phyloP scores from a whole-genome alignment of 2,329 filamentous ascomycete species.

The Drechslerella stenobrocha region DNA sequence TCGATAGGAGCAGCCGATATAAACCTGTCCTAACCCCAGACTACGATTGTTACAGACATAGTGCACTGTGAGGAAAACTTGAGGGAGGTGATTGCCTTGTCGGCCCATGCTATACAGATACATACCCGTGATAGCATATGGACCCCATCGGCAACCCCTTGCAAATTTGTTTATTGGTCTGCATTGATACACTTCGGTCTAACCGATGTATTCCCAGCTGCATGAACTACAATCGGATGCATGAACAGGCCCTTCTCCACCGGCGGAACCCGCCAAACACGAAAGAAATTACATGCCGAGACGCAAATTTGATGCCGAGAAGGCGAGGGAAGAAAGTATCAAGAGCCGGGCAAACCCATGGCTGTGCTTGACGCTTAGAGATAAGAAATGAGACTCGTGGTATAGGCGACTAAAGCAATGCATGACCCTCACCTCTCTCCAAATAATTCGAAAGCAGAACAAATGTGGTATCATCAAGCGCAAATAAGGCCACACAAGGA shows the following conservation, averaged over 20 bases:
- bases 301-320: neutral
- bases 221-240: neutral
- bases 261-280: neutral
- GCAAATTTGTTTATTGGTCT: neutral
- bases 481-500: conserved; percentile 6
- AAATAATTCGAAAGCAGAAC: conserved; percentile 11
- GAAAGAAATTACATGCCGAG: too few species aligned
- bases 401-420: conserved; percentile 19
- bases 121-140: too few species aligned
- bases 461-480: conserved; percentile 10
- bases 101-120: too few species aligned
- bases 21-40: too few species aligned
- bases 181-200: neutral
- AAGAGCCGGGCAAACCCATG: conserved; percentile 2
- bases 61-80: too few species aligned
- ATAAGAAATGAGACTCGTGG: conserved; percentile 6
- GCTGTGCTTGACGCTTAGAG: conserved; percentile 1
- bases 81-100: too few species aligned
- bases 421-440: conserved; percentile 14
- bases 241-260: neutral
- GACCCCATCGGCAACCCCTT: neutral
- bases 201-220: neutral
- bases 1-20: too few species aligned
- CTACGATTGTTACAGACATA: too few species aligned
- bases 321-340: conserved; percentile 5